Conservation (phyloP, 1,284 basidiomycete species). For the Puccinia novopanici region DNA sequence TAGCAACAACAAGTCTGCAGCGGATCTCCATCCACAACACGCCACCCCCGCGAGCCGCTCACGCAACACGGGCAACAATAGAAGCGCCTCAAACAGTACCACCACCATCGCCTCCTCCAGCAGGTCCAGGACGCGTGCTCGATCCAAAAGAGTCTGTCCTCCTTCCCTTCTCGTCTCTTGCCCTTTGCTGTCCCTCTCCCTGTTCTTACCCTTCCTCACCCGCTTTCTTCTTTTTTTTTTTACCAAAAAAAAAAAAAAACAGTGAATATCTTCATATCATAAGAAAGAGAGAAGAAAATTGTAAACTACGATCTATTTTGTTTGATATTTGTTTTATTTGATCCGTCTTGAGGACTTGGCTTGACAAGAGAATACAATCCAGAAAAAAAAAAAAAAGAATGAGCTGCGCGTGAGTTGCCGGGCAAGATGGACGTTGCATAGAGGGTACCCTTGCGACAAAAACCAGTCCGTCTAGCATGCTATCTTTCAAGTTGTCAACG, state of each 20-base stretch:
- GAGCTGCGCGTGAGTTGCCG: no score
- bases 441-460: no score
- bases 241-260: constrained; percentile 23
- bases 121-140: constrained; percentile 13
- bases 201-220: no score
- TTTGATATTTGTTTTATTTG: no score
- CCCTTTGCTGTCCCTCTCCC: not conserved
- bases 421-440: no score
- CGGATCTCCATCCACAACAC: not conserved
- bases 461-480: no score
- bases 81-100: not conserved
- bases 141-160: constrained; percentile 10
- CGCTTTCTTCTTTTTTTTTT: no score
- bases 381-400: no score
- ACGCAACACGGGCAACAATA: constrained; percentile 13
- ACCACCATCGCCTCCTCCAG: not conserved
- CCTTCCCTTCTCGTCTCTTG: not conserved
- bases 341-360: no score
- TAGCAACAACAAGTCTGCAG: not conserved
- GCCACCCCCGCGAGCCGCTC: not conserved
- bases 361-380: no score
- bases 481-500: no score
- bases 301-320: no score
- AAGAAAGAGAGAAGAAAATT: constrained; percentile 28
- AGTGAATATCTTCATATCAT: constrained; percentile 9